Evolutionary conservation across 495 filamentous ascomycete genomes (phyloP).

Genomic region (Neurospora africana): DNA sequence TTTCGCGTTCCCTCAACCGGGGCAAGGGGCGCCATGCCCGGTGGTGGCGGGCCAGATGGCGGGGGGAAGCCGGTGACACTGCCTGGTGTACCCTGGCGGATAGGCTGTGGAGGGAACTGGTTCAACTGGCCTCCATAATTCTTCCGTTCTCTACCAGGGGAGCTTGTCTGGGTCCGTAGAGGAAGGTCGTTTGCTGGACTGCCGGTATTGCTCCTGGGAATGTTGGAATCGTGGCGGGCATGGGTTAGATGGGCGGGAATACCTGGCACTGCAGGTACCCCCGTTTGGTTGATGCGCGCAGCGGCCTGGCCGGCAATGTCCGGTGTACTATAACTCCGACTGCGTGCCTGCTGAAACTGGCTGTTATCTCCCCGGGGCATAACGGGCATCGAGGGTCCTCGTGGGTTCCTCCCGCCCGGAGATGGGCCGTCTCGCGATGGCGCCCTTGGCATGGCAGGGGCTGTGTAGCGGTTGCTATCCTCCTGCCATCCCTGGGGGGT

Average conservation of each 20-base stretch:
- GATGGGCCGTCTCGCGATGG: constrained; percentile 60
- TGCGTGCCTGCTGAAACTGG: constrained; percentile 46
- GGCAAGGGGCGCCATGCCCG: constrained; percentile 21
- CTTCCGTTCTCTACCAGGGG: constrained; percentile 38
- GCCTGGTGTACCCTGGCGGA: constrained; percentile 34
- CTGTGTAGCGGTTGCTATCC: constrained; percentile 70
- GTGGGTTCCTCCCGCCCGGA: constrained; percentile 44
- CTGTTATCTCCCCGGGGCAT: constrained; percentile 48
- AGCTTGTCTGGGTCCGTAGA: constrained; percentile 41
- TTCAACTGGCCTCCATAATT: constrained; percentile 31
- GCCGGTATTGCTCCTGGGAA: constrained; percentile 42
- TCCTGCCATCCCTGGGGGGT: constrained; percentile 55
- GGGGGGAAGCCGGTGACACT: constrained; percentile 19
- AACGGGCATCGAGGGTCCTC: constrained; percentile 74
- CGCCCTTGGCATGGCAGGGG: constrained; percentile 70
- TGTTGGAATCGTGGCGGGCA: constrained; percentile 36
- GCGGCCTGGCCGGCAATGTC: constrained; percentile 44
- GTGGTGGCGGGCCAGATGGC: constrained; percentile 21
- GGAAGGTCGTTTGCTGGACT: constrained; percentile 43
- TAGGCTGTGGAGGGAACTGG: constrained; percentile 38
- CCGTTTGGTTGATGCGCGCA: constrained; percentile 22
- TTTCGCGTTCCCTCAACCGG: constrained; percentile 13
- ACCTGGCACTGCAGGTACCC: constrained; percentile 43
- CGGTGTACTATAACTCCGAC: constrained; percentile 52
- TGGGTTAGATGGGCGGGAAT: constrained; percentile 47